Evolutionary conservation across 2,329 filamentous ascomycete species (phyloP), one percentile per base, ranked within the genome.

Genomic region (Drechslera avenae): DNA sequence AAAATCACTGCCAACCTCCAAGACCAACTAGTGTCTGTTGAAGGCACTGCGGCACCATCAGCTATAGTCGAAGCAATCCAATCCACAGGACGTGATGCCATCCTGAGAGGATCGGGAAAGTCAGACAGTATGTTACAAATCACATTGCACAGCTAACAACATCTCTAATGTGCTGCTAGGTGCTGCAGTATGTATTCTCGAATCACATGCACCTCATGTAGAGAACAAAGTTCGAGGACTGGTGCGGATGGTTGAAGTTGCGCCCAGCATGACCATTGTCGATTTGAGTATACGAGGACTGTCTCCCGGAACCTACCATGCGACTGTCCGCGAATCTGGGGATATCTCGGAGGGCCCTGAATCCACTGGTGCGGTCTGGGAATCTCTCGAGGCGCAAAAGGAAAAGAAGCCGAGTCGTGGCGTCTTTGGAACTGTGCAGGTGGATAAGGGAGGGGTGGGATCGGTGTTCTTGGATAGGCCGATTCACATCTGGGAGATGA

Each of bases 401-500:
- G 75, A 81, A 46, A 74, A 77, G 39, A 80, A 78, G 17, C 64
- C 64, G 33, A 76, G 79, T 41, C 80, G 83, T 49, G 89, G 89
- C 3, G 69, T 86, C 10, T 83, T 97, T 58, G 92, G 92, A 3
- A 84, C 82, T 1, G 80, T 99, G 10, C 79, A 89, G 53, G 87
- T 99, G 30, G 87, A 85, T 50, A 78, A 86, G 65, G 83, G 88
- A 67, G 91, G 94, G 9, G 82, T 86, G 23, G 93, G 91, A 5
- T 86, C 84, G 59, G 85, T 87, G 12, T 96, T 97, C 73, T 69
- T 96, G 57, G 91, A 96, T 69, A 86, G 85, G 59, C 83, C 86
- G 0, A 86, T 97, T 54, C 86, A 93, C 71, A 87, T 97, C 44
- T 97, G 93, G 94, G 93, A 99, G 76, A 83, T 96, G 72, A 96